Evolutionary conservation across 129 eudicot species (phyloP).

Genomic region (Flaveria robusta): DNA sequence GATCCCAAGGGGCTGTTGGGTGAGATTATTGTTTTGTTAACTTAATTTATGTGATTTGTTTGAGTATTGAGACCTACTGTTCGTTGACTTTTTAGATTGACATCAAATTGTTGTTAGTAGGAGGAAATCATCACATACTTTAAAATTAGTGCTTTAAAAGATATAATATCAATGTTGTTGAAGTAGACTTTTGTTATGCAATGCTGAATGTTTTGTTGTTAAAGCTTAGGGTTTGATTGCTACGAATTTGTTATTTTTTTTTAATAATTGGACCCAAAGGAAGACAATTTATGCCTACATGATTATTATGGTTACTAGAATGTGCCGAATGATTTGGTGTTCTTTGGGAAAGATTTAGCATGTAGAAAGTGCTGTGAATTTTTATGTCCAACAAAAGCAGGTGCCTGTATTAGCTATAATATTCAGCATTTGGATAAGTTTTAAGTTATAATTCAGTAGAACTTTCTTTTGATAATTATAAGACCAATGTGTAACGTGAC

Average conservation of each 20-base stretch:
- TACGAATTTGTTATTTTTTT: slow-evolving; percentile 1
- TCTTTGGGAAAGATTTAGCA: neutral
- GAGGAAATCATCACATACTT: slow-evolving; percentile 3
- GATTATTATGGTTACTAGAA: neutral
- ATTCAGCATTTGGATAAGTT: neutral
- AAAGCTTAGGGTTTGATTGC: slow-evolving; percentile 12
- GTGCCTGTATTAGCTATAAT: slow-evolving; percentile 1
- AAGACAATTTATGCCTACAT: neutral
- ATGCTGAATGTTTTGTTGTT: slow-evolving; percentile 8
- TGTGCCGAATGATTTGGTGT: neutral
- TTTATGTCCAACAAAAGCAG: neutral
- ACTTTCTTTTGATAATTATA: neutral
- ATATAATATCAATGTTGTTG: neutral
- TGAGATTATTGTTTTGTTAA: slow-evolving; percentile 32
- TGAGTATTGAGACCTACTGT: neutral
- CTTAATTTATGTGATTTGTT: neutral
- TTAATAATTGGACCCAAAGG: slow-evolving; percentile 7
- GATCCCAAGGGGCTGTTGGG: slow-evolving; percentile 80
- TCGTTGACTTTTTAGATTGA: slow-evolving; percentile 32
- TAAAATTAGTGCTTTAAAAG: neutral
- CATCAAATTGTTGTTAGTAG: slow-evolving; percentile 8
- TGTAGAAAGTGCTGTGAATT: neutral
- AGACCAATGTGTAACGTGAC: neutral
- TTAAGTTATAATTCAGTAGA: neutral
- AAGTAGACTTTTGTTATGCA: neutral